These are phyloP conservation scores for Leccinellum rugosiceps DNA, from an alignment of 768 basidiomycete genomes.

Conservation along the genomic window DNA sequence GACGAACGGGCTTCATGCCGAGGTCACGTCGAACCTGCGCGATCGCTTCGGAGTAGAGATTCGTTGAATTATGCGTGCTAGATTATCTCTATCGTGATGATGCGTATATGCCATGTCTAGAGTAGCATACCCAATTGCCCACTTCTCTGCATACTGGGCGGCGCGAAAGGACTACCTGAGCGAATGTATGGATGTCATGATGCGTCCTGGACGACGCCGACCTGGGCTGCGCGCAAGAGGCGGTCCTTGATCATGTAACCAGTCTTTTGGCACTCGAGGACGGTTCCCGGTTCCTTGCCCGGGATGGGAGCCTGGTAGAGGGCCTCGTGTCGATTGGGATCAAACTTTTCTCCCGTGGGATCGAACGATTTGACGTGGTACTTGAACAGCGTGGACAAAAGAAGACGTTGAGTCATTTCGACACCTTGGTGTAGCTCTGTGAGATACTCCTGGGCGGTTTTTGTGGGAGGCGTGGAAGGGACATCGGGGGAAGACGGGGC, in stretches of 20 bases:
- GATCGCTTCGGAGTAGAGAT: slow-evolving; percentile 80
- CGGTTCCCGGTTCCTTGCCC: slow-evolving; percentile 84
- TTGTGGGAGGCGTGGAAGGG: slow-evolving; percentile 35
- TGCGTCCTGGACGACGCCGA: slow-evolving; percentile 84
- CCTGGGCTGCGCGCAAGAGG: slow-evolving; percentile 90
- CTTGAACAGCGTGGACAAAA: slow-evolving; percentile 86
- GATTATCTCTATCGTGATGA: slow-evolving; percentile 34
- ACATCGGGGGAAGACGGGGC: slow-evolving; percentile 19
- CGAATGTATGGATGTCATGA: slow-evolving; percentile 26
- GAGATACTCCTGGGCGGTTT: slow-evolving; percentile 57
- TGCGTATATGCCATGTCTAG: slow-evolving; percentile 31
- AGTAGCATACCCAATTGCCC: slow-evolving; percentile 15
- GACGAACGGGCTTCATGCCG: slow-evolving; percentile 73
- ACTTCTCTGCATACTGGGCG: neutral
- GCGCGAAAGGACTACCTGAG: neutral
- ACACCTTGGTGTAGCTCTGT: slow-evolving; percentile 82
- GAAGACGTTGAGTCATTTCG: slow-evolving; percentile 84
- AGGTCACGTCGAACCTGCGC: slow-evolving; percentile 52
- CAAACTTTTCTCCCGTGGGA: slow-evolving; percentile 88
- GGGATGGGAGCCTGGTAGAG: slow-evolving; percentile 90
- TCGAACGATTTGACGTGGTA: slow-evolving; percentile 92
- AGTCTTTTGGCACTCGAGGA: slow-evolving; percentile 86
- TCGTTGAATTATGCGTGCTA: slow-evolving; percentile 58
- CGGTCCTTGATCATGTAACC: slow-evolving; percentile 96
- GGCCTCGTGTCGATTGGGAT: slow-evolving; percentile 95